Evolutionary conservation across 345 rosid species (phyloP), one percentile per base, ranked within the genome.

Genomic region (Pistacia vera): DNA sequence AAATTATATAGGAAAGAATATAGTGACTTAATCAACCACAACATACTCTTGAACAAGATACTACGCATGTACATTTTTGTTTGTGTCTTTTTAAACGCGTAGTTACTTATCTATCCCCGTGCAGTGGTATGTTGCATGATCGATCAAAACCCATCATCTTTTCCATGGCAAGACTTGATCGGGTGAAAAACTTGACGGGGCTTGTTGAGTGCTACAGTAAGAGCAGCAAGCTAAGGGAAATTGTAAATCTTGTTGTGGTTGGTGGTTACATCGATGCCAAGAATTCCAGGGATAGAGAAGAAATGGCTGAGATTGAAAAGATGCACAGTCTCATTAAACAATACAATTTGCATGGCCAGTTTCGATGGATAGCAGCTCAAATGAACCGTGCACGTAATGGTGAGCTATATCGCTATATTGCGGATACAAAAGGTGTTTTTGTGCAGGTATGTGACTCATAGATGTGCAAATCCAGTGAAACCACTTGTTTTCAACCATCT

Each of bases 151-250:
- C 91, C 3, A 82, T 89, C 72, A 80, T 88, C 49, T 90, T 90
- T 79, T 87, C 90, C 62, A 90, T 89, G 95, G 92, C 92, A 76
- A 86, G 92, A 80, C 84, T 90, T 52, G 87, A 90, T 72, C 77
- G 78, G 66, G 91, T 89, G 57, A 90, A 90, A 80, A 90, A 80
- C 75, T 68, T 90, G 65, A 86, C 90, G 1, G 91, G 91, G 12
- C 82, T 90, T 36, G 88, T 89, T 70, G 89, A 90, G 75, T 87
- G 87, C 78, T 82, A 86, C 66, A 85, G 81, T 36, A 86, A 73
- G 81, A 86, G 76, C 46, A 68, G 65, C 56, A 83, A 74, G 80
- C 86, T 90, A 6, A 80, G 90, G 71, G 85, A 87, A 72, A 70
- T 75, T 1, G 90, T 72, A 7, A 89, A 89, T 71, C 91, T 87